phyloP scores from a whole-genome alignment of 2,329 filamentous ascomycete species.

The Colletotrichum spaethianum region DNA sequence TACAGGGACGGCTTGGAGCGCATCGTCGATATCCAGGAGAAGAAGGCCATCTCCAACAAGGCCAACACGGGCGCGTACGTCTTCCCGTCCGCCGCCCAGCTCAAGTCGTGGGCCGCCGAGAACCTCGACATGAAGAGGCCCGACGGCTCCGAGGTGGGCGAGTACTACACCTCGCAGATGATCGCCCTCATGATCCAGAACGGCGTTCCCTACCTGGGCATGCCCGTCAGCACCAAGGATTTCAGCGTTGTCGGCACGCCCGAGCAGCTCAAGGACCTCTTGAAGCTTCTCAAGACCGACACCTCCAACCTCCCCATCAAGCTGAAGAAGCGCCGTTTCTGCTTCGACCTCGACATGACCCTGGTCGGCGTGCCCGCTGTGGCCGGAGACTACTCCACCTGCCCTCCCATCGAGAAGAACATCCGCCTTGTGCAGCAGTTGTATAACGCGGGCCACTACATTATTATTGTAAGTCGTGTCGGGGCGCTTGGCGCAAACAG shows the following conservation, averaged over 20 bases:
- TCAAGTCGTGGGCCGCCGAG: constrained; percentile 45
- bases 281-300: constrained; percentile 45
- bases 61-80: constrained; percentile 49
- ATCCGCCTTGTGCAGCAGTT: constrained; percentile 48
- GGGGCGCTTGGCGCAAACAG: constrained; percentile 24
- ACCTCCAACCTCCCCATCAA: constrained; percentile 42
- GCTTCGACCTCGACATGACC: constrained; percentile 51
- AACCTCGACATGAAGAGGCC: constrained; percentile 44
- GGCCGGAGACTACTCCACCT: constrained; percentile 48
- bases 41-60: constrained; percentile 49
- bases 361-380: constrained; percentile 48
- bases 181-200: constrained; percentile 46
- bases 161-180: constrained; percentile 48
- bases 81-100: constrained; percentile 45
- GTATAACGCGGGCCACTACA: constrained; percentile 48
- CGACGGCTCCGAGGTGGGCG: constrained; percentile 45
- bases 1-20: constrained; percentile 41
- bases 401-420: constrained; percentile 49
- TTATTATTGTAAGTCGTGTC: constrained; percentile 47
- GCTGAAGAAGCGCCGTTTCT: constrained; percentile 49
- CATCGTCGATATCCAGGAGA: constrained; percentile 49
- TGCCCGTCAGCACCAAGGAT: constrained; percentile 44
- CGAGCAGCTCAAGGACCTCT: constrained; percentile 47
- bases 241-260: constrained; percentile 49
- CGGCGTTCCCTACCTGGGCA: constrained; percentile 46